Base-by-base conservation (phyloP, 768 basidiomycete species). In the Heimioporus sp. region DNA sequence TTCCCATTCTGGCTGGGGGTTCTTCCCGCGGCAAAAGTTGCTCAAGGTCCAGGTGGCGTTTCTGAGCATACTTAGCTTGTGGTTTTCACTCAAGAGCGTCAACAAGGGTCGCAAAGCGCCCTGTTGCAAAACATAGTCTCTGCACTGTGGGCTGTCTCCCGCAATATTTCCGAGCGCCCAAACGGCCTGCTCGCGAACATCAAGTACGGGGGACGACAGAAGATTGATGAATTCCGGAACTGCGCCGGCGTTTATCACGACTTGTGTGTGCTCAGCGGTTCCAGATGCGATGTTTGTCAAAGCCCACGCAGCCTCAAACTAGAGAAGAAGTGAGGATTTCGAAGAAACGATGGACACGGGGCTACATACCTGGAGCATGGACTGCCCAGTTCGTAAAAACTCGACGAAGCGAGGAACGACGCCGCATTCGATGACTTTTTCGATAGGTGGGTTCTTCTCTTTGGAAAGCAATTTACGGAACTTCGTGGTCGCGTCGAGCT, bases 111-210 rank as follows among this genome's bases (percentile, higher is more conserved):
- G 80, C 55, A 99, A 76, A 31, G 97, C 96, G 54, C 94, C 94
- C 66, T 91, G 85, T 65, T 92, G 86, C 46, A 99, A 82, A 47
- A 98, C 97, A 63, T 94, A 95, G 68, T 99, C 97, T 64, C 97
- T 77, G 80, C 97, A 99, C 67, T 90, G 85, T 19, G 97, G 97
- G 58, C 93, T 96, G 72, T 99, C 97, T 54, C 97, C 97, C 48
- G 97, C 97, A 58, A 99, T 98, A 75, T 99, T 99, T 52, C 97
- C 97, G 54, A 99, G 80, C 19, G 97, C 97, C 97, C 96, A 99
- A 21, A 99, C 97, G 21, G 97, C 97, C 73, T 99, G 97, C 74
- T 99, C 97, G 54, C 96, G 87, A 55, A 99, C 97, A 73, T 99
- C 97, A 53, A 94, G 79, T 35, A 97, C 93, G 39, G 85, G 77